These are phyloP conservation scores for Fusarium tjaetaba DNA, from an alignment of 2,329 filamentous ascomycete genomes.

Conservation along the genomic window DNA sequence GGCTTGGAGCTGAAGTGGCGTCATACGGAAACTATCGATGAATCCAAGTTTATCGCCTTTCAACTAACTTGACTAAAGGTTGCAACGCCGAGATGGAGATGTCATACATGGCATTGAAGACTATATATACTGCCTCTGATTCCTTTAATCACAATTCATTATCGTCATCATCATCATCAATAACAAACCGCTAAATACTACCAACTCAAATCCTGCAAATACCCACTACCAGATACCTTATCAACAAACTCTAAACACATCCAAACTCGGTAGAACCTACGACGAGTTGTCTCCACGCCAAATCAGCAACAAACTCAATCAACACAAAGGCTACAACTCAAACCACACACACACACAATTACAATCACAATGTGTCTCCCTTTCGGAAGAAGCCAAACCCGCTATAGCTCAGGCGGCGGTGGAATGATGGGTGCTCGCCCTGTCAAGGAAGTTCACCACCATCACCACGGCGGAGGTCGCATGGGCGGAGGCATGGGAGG, in stretches of 20 bases:
- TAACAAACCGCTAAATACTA: background rate
- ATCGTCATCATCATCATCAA: background rate
- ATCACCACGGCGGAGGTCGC: constrained; percentile 11
- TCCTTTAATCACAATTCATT: background rate
- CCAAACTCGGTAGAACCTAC: background rate
- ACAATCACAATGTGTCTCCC: constrained; percentile 14
- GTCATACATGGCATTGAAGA: background rate
- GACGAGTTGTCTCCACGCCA: background rate
- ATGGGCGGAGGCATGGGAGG: constrained; percentile 8
- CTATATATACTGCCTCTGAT: background rate
- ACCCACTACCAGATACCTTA: background rate
- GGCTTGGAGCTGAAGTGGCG: background rate
- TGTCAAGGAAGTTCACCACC: constrained; percentile 13
- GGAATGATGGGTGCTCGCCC: constrained; percentile 18
- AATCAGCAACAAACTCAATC: background rate
- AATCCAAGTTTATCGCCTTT: background rate
- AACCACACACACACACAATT: background rate
- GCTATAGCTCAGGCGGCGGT: background rate
- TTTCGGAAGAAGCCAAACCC: constrained; percentile 1
- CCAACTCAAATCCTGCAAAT: background rate
- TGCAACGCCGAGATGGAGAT: background rate
- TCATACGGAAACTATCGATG: constrained; percentile 12
- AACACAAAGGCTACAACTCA: background rate
- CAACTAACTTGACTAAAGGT: background rate
- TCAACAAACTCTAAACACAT: background rate